These are phyloP conservation scores for Annulohypoxylon truncatum DNA, from an alignment of 2,329 filamentous ascomycete species.

Conservation along the genomic window DNA sequence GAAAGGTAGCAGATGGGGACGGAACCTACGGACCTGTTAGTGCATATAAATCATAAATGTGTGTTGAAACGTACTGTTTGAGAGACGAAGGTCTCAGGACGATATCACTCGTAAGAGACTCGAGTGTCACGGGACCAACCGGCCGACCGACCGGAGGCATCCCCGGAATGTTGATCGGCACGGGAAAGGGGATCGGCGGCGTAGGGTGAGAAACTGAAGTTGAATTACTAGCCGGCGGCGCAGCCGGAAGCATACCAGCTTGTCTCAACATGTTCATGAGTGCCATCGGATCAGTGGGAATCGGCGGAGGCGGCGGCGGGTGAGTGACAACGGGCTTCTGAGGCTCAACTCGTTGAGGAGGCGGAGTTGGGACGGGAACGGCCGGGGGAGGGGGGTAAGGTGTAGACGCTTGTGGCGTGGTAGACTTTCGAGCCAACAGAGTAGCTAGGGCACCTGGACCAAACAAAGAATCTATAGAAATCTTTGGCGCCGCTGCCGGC, in stretches of 20 bases:
- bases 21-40: conserved; percentile 64
- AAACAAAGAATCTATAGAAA: conserved; percentile 69
- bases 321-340: conserved; percentile 48
- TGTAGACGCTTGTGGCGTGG: conserved; percentile 61
- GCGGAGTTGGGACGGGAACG: conserved; percentile 63
- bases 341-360: conserved; percentile 56
- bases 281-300: conserved; percentile 62
- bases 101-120: conserved; percentile 59
- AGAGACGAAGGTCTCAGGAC: conserved; percentile 75
- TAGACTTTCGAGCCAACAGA: conserved; percentile 66
- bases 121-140: conserved; percentile 48
- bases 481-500: conserved; percentile 50
- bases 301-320: conserved; percentile 51
- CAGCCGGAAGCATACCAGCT: conserved; percentile 71
- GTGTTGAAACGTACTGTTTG: conserved; percentile 71
- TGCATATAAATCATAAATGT: conserved; percentile 18
- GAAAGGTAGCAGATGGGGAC: conserved; percentile 76
- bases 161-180: conserved; percentile 54
- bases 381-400: conserved; percentile 57
- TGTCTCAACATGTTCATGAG: conserved; percentile 75
- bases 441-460: conserved; percentile 70
- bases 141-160: conserved; percentile 45
- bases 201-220: conserved; percentile 55
- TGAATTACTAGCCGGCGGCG: conserved; percentile 44
- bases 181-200: conserved; percentile 48